These are phyloP conservation scores for Mallotus nudiflorus DNA, from an alignment of 345 rosid species.

Conservation along the genomic window DNA sequence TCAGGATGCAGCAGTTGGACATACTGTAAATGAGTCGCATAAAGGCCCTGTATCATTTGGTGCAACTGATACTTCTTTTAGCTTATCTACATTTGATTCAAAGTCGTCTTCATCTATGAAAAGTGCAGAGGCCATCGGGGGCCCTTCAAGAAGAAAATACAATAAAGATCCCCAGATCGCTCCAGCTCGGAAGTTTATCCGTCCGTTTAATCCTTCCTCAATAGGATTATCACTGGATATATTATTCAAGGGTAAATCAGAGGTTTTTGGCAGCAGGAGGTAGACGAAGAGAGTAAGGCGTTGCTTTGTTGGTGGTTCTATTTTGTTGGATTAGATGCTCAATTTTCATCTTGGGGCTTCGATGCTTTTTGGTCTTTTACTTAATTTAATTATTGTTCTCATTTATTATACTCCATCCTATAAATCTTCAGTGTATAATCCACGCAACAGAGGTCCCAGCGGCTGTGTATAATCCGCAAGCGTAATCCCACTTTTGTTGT, in stretches of 20 bases:
- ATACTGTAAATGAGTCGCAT: conserved; percentile 39
- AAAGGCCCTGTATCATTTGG: conserved; percentile 50
- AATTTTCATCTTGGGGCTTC: conserved; percentile 5
- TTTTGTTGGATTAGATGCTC: conserved; percentile 11
- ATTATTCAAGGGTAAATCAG: conserved; percentile 59
- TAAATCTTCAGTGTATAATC: conserved; percentile 22
- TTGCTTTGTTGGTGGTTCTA: no score
- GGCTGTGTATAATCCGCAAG: conserved; percentile 22
- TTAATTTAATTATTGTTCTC: not conserved
- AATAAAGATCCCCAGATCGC: conserved; percentile 36
- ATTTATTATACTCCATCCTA: conserved; percentile 28
- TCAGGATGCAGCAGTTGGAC: conserved; percentile 80
- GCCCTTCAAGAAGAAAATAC: conserved; percentile 43
- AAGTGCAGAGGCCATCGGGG: conserved; percentile 33
- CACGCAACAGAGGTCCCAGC: not conserved
- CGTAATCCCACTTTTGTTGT: conserved; percentile 4
- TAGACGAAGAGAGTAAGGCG: conserved; percentile 19
- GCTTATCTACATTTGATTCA: conserved; percentile 33
- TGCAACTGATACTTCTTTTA: conserved; percentile 38
- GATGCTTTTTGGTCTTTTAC: conserved; percentile 8
- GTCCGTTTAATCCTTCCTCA: conserved; percentile 54
- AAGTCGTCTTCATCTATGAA: conserved; percentile 40
- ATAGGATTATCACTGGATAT: conserved; percentile 53
- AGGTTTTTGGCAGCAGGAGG: conserved; percentile 48
- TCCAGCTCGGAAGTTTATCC: conserved; percentile 50